Evolutionary conservation across 495 filamentous ascomycete genomes (phyloP).

Genomic region (Glarea lozoyensis): DNA sequence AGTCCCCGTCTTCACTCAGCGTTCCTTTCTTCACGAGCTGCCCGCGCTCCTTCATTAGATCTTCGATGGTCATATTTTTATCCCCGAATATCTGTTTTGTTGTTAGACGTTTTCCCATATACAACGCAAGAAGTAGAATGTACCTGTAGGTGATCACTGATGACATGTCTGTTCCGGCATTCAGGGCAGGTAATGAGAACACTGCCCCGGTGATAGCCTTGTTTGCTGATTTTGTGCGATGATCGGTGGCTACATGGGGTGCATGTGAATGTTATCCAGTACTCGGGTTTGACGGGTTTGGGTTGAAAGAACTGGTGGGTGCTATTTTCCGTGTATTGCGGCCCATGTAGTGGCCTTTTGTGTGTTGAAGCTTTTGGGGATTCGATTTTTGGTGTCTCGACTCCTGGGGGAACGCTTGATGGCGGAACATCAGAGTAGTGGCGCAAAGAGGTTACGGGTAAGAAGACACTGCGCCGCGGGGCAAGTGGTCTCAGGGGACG

Average conservation of each 20-base stretch:
- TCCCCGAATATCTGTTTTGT: slow-evolving; percentile 55
- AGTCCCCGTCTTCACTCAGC: slow-evolving; percentile 44
- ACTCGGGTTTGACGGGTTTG: slow-evolving; percentile 46
- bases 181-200: slow-evolving; percentile 79
- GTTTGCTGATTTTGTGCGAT: slow-evolving; percentile 73
- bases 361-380: too few relatives aligned
- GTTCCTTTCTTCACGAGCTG: slow-evolving; percentile 54
- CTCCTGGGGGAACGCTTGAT: too few relatives aligned
- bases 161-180: slow-evolving; percentile 81
- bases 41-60: slow-evolving; percentile 58
- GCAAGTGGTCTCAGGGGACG: too few relatives aligned
- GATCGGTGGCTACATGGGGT: slow-evolving; percentile 70
- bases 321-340: too few relatives aligned
- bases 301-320: background rate
- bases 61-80: slow-evolving; percentile 56
- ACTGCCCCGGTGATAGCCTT: slow-evolving; percentile 84
- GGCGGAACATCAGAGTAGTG: too few relatives aligned
- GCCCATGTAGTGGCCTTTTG: too few relatives aligned
- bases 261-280: slow-evolving; percentile 87
- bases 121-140: slow-evolving; percentile 1
- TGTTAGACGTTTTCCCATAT: slow-evolving; percentile 18
- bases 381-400: too few relatives aligned
- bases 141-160: slow-evolving; percentile 74
- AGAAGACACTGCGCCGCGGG: too few relatives aligned
- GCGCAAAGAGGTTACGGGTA: too few relatives aligned